Base-by-base conservation (phyloP, 2,329 filamentous ascomycete genomes). In the Amauroascus verrucosus region DNA sequence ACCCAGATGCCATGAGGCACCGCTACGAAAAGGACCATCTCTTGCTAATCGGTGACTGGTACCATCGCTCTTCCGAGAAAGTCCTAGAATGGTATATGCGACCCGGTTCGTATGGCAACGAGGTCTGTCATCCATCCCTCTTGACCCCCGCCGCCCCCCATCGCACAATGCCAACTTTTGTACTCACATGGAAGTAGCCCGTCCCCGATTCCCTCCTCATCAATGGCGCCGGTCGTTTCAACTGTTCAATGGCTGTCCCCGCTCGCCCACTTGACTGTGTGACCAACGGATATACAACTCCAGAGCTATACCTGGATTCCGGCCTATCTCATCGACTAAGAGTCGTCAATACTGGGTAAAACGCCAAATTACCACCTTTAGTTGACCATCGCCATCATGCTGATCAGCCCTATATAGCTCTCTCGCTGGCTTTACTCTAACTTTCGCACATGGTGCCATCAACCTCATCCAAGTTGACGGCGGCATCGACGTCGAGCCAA, bases 1-100 rank as follows among this genome's bases (percentile, higher is more conserved):
- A 49, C 59, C n/a, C 48, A 5, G 47, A 55, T 3, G 41, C 32
- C 16, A 18, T 56, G 6, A 58, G 47, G 41, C 62, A 62, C 53
- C 46, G 51, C 1, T 71, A 69, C 52, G 62, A 70, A 2, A 65
- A 70, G 37, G 75, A 77, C 41, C 47, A 72, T 8, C 57, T 77
- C 11, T 61, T 77, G n/a, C 60, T 77, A 13, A 63, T 76, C 35
- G 73, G 74, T 6, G 75, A 77, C 58, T 76, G 74, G 74, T 77
- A 76, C 58, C 74, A 76, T 60, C 64, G 66, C 13, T 60, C 65
- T 20, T 70, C 71, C 1, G 56, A 58, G 5, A 66, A 75, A 16
- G 68, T 75, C 32, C 61, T 75, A 6, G 64, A 61, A 5, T 74
- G 71, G 68, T 76, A 74, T 56, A 67, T 70, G 59, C 67, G 68